These are phyloP conservation scores for Auriscalpium microsporum DNA, from an alignment of 768 basidiomycete genomes.

Conservation along the genomic window DNA sequence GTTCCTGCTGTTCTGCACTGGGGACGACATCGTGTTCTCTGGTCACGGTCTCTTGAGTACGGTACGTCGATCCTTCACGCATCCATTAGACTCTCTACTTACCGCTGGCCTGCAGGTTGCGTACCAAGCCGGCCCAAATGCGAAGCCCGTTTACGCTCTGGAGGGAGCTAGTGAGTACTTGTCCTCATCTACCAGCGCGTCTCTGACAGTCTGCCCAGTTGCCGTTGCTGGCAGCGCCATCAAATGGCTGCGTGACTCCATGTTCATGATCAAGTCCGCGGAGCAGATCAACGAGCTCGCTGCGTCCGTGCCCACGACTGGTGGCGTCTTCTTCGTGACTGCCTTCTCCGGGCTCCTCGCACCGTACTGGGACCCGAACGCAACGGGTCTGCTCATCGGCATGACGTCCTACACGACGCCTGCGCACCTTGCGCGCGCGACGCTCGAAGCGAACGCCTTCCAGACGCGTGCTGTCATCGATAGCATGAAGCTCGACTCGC, in stretches of 20 bases:
- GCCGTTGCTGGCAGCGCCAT: slow-evolving; percentile 93
- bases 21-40: slow-evolving; percentile 77
- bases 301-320: slow-evolving; percentile 64
- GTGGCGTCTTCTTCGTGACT: slow-evolving; percentile 93
- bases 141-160: slow-evolving; percentile 82
- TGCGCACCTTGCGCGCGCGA: slow-evolving; percentile 89
- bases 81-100: neutral
- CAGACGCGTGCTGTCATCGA: slow-evolving; percentile 94
- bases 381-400: slow-evolving; percentile 79
- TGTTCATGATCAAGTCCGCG: slow-evolving; percentile 74
- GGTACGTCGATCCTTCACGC: slow-evolving; percentile 29
- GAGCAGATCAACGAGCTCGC: slow-evolving; percentile 82
- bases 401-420: slow-evolving; percentile 85
- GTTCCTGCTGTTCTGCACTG: slow-evolving; percentile 94
- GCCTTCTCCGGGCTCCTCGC: slow-evolving; percentile 94
- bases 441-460: slow-evolving; percentile 92
- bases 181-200: neutral
- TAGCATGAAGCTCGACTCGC: slow-evolving; percentile 90
- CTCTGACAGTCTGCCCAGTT: slow-evolving; percentile 34
- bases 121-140: slow-evolving; percentile 74
- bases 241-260: slow-evolving; percentile 93
- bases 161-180: slow-evolving; percentile 74
- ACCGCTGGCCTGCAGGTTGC: slow-evolving; percentile 50
- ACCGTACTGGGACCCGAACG: slow-evolving; percentile 95
- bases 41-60: slow-evolving; percentile 85